Evolutionary conservation across 805 yeast species (phyloP), one percentile per base, ranked within the genome.

Genomic region (Schwanniomyces occidentalis): DNA sequence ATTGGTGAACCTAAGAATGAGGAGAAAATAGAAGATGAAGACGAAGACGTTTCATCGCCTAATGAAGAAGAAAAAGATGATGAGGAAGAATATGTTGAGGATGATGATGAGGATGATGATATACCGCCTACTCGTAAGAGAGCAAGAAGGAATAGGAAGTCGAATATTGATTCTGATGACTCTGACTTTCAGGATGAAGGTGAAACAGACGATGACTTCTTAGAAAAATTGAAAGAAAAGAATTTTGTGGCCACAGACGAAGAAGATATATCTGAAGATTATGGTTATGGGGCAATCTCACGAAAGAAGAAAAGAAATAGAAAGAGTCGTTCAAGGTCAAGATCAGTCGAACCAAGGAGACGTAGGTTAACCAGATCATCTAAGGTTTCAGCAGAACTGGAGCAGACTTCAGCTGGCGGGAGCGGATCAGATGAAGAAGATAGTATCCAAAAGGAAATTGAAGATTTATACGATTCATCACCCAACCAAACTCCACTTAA

Each of bases 391-490:
- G n/a, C n/a, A n/a, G n/a, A n/a, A n/a, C 26, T 15, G 8, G 34
- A 4, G 18, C 20, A 28, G 8, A 3, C 16, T 3, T 4, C 30
- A 7, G 21, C 26, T 14, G 35, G 36, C 6, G 46, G 19, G 4
- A 26, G 16, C 28, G 28, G 16, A 26, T 16, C 19, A 8, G 60
- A 52, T 8, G 64, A 46, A 7, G 67, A 51, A 9, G 69, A 62
- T 12, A 63, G 61, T 34, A 60, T 85, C 21, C 75, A 75, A 32
- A 78, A 82, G 44, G 95, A 85, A 53, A 64, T 85, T 10, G 76
- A 74, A 34, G 88, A 81, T 17, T 54, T 84, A 28, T 74, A 78
- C 49, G 81, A 79, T 41, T 69, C 82, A 3, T 78, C 81, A 9
- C 80, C 86, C 2, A 73, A 76, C 3, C 63, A 73, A 17, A 67